Evolutionary conservation across 441 rosid genomes (phyloP).

Genomic region (Aquilaria agallochum): DNA sequence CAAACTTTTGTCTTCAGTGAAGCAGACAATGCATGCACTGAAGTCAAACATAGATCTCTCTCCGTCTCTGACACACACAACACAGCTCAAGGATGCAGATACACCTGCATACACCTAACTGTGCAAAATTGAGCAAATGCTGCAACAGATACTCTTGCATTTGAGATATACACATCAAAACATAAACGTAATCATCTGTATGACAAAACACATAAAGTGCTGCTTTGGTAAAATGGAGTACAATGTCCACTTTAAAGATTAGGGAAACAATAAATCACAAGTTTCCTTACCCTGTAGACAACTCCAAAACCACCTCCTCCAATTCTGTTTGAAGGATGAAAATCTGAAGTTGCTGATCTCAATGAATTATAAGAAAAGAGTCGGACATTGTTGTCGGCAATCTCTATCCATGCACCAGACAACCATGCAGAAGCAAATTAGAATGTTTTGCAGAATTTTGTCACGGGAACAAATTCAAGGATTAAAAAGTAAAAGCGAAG

Average conservation of each 20-base stretch:
- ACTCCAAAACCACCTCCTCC: conserved; percentile 96
- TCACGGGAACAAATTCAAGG: conserved; percentile 2
- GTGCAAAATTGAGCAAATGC: no score
- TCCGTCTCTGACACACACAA: no score
- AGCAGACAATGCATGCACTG: neutral
- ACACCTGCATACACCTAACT: neutral
- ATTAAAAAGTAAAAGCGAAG: neutral
- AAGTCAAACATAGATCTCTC: no score
- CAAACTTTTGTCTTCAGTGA: neutral
- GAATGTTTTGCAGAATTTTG: conserved; percentile 3
- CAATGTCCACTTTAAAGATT: neutral
- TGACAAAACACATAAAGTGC: neutral
- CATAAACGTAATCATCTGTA: no score
- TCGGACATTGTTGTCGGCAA: conserved; percentile 62
- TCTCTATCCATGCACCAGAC: conserved; percentile 39
- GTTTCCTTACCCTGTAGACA: conserved; percentile 64
- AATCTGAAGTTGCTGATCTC: conserved; percentile 71
- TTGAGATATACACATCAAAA: no score
- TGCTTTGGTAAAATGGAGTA: conserved; percentile 1
- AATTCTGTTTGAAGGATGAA: conserved; percentile 74
- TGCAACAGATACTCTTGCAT: no score
- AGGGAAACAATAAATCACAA: conserved; percentile 5
- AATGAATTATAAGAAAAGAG: conserved; percentile 67
- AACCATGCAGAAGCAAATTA: conserved; percentile 13
- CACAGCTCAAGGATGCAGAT: neutral